Percentiles rank a stretch among this genome's conserved stretches.
These are phyloP conservation scores for Porcisia deanei DNA, from an alignment of 208 protist species.

Conservation along the genomic window DNA sequence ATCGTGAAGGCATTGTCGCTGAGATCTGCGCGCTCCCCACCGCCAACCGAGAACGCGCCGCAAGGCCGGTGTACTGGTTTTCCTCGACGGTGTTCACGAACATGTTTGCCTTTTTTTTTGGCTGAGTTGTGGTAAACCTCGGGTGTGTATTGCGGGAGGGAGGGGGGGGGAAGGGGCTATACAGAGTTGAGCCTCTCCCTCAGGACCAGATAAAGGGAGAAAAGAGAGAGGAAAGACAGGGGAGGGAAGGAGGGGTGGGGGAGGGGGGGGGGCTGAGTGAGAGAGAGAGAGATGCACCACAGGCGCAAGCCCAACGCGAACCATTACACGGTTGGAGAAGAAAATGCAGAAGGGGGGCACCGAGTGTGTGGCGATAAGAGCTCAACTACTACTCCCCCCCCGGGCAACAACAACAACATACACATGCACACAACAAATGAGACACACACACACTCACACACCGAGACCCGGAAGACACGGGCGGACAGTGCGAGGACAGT, in stretches of 20 bases:
- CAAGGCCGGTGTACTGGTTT: conserved; percentile 18
- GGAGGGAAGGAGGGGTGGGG: not conserved
- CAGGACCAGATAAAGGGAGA: not conserved
- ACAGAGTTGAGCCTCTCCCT: not conserved
- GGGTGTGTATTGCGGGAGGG: not conserved
- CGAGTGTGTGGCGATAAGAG: too few species aligned
- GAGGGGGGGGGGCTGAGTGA: not conserved
- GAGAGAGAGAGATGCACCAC: not conserved
- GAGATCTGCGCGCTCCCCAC: not conserved
- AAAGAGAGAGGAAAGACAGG: not conserved
- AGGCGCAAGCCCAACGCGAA: too few species aligned
- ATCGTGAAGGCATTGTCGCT: not conserved
- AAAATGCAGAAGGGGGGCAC: too few species aligned
- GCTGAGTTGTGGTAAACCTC: not conserved
- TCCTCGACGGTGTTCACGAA: not conserved
- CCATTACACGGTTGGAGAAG: too few species aligned
- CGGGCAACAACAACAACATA: too few species aligned
- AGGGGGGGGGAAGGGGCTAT: not conserved
- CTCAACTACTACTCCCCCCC: too few species aligned
- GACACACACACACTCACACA: too few species aligned
- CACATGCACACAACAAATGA: too few species aligned
- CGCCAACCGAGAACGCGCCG: conserved; percentile 10
- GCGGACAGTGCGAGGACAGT: too few species aligned
- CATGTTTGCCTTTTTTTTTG: not conserved
- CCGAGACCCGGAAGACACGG: too few species aligned